Conservation (phyloP, 805 yeast species). For the Candida lessepsii region DNA sequence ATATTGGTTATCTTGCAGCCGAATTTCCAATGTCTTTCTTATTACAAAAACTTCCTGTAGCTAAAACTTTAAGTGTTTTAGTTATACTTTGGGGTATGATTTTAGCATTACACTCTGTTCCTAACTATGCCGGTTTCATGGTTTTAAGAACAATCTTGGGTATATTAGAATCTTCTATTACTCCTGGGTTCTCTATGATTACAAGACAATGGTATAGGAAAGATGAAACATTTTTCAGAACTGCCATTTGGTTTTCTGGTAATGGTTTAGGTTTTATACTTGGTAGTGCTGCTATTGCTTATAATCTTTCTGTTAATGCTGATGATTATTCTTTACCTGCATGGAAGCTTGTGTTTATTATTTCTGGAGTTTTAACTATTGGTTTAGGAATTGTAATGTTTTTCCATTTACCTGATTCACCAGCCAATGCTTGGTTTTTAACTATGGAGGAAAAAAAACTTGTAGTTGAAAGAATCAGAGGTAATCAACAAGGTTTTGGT, state of each 20-base stretch:
- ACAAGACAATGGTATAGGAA: conserved; percentile 34
- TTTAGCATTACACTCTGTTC: no score
- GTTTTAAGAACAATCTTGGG: no score
- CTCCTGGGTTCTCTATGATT: conserved; percentile 32
- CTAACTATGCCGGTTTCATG: no score
- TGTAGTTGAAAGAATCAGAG: conserved; percentile 31
- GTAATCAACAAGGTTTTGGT: conserved; percentile 44
- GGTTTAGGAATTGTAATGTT: conserved; percentile 46
- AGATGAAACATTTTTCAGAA: conserved; percentile 35
- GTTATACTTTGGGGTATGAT: no score
- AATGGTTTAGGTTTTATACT: conserved; percentile 35
- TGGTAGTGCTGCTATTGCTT: conserved; percentile 52
- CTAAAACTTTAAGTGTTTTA: no score
- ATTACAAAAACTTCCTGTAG: no score
- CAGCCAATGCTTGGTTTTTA: conserved; percentile 39
- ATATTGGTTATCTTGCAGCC: conserved; percentile 23
- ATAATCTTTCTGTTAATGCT: conserved; percentile 44
- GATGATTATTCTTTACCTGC: conserved; percentile 42
- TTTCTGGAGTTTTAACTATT: conserved; percentile 60
- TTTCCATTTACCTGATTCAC: conserved; percentile 43
- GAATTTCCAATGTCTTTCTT: not conserved
- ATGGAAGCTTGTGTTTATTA: conserved; percentile 62
- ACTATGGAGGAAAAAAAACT: conserved; percentile 31
- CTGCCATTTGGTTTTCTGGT: conserved; percentile 36
- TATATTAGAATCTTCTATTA: no score